Evolutionary conservation across 2,329 filamentous ascomycete genomes (phyloP), one percentile per base, ranked within the genome.

Genomic region (Phyllachora maydis): DNA sequence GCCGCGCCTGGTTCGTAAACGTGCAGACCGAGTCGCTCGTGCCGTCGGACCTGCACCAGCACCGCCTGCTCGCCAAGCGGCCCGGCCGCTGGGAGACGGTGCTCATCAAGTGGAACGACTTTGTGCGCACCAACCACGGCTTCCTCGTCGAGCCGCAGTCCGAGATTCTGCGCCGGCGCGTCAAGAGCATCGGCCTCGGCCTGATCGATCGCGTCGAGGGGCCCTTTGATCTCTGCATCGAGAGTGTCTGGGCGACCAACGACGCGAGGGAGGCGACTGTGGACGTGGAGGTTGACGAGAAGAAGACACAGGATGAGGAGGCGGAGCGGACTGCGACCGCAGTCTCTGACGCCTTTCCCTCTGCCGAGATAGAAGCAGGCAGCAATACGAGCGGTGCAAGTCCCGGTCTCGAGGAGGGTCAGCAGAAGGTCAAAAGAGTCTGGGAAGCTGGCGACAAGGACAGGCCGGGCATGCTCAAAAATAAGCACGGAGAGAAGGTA

Each of bases 81-180:
- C 71, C 77, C 0, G 82, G 82, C 1, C 63, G 83, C 38, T 98
- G 88, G 88, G 85, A 98, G 57, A 93, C 88, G 2, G 65, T 93
- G n/a, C 48, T 90, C 22, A 74, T 98, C 32, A 76, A 75, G 31
- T 88, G 83, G 63, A 74, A 72, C 36, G 81, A 91, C 33, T 95
- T 98, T 49, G 85, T 98, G 28, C 63, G 88, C 32, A 98, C 88
- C 9, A 95, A 93, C 42, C 68, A 90, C 40, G 88, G 88, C 5
- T 69, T 78, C 37, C 79, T 91, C 2, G 72, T 93, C 4, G 83
- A 95, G 52, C 88, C 88, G 16, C 85, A 95, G 55, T 72, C 73
- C 8, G 82, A 90, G 45, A 72, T 98, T 48, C 50, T 93, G 43
- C 67, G 75, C 31, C 76, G 90, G 38, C 83, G 81, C 46, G 71